A percentile compares a stretch with the other conserved stretches of the same genome.
Evolutionary conservation across 2,329 filamentous ascomycete species (phyloP).

Genomic region (Tolypocladium ovalisporum): DNA sequence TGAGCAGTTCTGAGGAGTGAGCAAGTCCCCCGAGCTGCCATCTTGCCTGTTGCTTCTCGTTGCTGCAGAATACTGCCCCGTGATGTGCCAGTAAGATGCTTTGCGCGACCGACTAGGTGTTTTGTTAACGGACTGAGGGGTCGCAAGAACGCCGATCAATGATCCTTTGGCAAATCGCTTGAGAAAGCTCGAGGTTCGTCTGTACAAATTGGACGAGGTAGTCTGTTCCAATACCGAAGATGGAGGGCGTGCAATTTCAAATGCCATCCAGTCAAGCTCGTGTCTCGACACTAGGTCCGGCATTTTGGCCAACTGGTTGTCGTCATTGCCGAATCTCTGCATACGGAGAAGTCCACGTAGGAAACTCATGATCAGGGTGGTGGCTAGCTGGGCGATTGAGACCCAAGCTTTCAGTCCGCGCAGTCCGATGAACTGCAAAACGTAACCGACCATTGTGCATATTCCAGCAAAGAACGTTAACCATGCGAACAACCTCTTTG

Average conservation of each 20-base stretch:
- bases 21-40: background rate
- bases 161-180: background rate
- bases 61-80: background rate
- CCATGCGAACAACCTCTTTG: background rate
- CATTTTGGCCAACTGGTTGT: conserved; percentile 6
- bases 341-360: conserved; percentile 8
- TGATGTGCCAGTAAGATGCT: background rate
- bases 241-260: conserved; percentile 3
- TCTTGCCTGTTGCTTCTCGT: background rate
- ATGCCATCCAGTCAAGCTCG: conserved; percentile 14
- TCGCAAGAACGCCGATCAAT: too few relatives aligned
- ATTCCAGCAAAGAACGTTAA: conserved; percentile 2
- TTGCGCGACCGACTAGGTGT: background rate
- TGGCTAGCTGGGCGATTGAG: conserved; percentile 9
- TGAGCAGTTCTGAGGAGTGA: background rate
- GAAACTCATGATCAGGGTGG: conserved; percentile 9
- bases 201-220: background rate
- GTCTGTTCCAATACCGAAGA: background rate
- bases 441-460: conserved; percentile 4
- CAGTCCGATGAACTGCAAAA: conserved; percentile 11
- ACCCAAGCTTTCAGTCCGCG: conserved; percentile 10
- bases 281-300: conserved; percentile 6
- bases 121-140: background rate
- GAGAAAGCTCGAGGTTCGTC: background rate
- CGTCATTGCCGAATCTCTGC: conserved; percentile 5